Evolutionary conservation across 1,139 yeast species (phyloP).

Genomic region (Pneumocystis oryctolagi): DNA sequence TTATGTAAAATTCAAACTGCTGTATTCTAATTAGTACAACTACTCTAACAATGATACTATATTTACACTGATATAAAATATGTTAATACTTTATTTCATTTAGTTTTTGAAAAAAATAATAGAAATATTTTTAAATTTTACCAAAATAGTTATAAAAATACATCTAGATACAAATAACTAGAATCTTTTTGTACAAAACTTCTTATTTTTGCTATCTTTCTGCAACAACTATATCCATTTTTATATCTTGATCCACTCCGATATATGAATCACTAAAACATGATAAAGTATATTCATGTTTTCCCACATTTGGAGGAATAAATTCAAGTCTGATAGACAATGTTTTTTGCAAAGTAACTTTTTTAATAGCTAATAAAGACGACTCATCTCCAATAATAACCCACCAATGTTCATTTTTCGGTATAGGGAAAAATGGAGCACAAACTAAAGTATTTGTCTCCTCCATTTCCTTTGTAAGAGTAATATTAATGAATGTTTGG

Average conservation of each 20-base stretch:
- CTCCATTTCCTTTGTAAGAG: constrained; percentile 35
- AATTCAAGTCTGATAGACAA: constrained; percentile 37
- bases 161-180: neutral
- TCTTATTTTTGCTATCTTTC: constrained; percentile 24
- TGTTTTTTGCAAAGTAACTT: constrained; percentile 35
- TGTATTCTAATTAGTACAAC: neutral
- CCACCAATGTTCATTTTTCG: constrained; percentile 63
- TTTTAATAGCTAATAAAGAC: constrained; percentile 61
- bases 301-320: constrained; percentile 46
- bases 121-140: neutral
- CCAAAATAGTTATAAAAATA: neutral
- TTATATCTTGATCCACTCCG: constrained; percentile 76
- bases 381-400: constrained; percentile 61
- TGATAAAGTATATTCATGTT: constrained; percentile 54
- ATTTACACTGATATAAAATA: neutral
- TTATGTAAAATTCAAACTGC: neutral
- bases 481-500: constrained; percentile 36
- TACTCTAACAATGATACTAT: neutral
- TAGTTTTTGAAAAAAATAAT: neutral
- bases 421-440: constrained; percentile 40
- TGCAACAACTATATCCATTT: constrained; percentile 35
- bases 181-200: constrained; percentile 10
- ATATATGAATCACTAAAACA: constrained; percentile 80
- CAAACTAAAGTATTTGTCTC: constrained; percentile 16
- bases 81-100: neutral